Evolutionary conservation across 73 alveolate species (phyloP).

Genomic region (Paramecium tetraurelia): DNA sequence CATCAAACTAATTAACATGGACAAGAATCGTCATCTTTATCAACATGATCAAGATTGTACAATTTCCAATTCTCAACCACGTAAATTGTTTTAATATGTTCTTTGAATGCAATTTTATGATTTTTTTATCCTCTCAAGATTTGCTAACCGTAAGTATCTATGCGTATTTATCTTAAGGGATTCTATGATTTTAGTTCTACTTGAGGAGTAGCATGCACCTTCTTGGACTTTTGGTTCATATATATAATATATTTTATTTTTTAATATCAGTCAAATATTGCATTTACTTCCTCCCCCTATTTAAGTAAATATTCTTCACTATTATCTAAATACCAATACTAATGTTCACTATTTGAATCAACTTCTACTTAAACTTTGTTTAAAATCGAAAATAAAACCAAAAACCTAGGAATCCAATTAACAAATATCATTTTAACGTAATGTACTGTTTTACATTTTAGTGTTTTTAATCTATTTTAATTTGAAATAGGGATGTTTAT

Average conservation of each 20-base stretch:
- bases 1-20: constrained; percentile 10
- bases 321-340: background rate
- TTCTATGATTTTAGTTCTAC: background rate
- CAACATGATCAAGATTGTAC: constrained; percentile 19
- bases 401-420: background rate
- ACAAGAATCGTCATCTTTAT: constrained; percentile 3
- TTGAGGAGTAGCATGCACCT: background rate
- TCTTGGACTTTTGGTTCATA: constrained; percentile 2
- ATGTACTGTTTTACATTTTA: background rate
- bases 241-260: background rate
- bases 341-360: background rate
- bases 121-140: background rate
- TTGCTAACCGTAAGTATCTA: background rate
- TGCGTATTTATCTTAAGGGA: background rate
- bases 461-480: background rate
- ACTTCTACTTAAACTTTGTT: background rate
- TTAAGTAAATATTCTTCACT: background rate
- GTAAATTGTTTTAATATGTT: background rate
- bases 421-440: too few species aligned
- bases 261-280: background rate
- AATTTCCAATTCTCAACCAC: constrained; percentile 39
- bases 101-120: constrained; percentile 2
- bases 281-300: background rate
- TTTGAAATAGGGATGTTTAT: too few species aligned
- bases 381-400: background rate